Evolutionary conservation across 768 basidiomycete genomes (phyloP).

Genomic region (Mycena latifolia): DNA sequence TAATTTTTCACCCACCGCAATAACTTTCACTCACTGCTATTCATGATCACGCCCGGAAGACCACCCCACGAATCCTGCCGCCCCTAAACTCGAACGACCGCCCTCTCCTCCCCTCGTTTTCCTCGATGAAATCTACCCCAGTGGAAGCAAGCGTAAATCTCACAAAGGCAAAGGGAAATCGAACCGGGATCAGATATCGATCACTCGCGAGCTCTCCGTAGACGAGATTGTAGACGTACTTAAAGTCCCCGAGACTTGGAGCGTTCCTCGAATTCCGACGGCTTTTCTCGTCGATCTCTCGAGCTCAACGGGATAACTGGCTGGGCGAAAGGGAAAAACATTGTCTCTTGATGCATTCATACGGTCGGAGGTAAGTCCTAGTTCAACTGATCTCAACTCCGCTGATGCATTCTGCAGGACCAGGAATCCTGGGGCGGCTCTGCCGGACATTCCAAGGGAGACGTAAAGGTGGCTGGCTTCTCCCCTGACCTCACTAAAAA

Average conservation of each 20-base stretch:
- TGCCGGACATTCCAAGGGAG: conserved; percentile 1
- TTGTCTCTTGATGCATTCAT: conserved; percentile 11
- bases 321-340: not conserved
- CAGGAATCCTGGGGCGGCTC: conserved; percentile 22
- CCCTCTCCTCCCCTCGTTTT: too few species aligned
- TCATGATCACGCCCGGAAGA: too few species aligned
- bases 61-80: not conserved
- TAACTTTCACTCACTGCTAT: too few species aligned
- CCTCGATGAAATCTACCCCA: too few species aligned
- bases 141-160: not conserved
- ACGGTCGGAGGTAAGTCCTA: conserved; percentile 11
- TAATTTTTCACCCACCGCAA: too few species aligned
- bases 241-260: not conserved
- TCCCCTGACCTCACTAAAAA: not conserved
- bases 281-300: not conserved
- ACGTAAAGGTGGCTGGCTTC: not conserved
- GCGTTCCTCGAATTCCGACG: not conserved
- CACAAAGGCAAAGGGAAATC: conserved; percentile 5
- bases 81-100: not conserved
- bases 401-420: conserved; percentile 17
- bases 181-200: not conserved
- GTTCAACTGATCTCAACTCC: too few species aligned
- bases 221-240: not conserved
- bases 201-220: not conserved
- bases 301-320: not conserved